Evolutionary conservation across 164 flowering plant species (phyloP), one percentile per base, ranked within the genome.

Genomic region (Cinnamomum chago): DNA sequence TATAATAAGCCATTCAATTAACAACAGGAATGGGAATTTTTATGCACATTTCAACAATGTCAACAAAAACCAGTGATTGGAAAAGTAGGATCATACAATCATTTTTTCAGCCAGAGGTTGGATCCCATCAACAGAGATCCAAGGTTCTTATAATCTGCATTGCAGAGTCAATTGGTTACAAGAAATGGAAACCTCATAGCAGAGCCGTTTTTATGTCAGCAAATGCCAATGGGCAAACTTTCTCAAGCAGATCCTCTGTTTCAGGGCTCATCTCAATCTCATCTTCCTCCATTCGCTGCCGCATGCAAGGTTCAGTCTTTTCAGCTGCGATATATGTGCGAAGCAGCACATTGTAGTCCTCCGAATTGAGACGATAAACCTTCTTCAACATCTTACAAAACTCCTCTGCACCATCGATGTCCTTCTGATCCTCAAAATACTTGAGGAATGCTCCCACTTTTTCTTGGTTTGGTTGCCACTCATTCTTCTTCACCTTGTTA

Each of bases 401-500:
- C 71, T 84, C 81, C 74, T 90, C 92, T 5, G 90, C 94, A 30
- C 88, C 77, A 62, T 80, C 82, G 6, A 83, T 85, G 73, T 90
- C 90, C 65, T 78, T 83, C 68, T 76, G 77, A 72, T 80, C 78
- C 76, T 83, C 79, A 55, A 84, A 88, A 62, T 77, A 78, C 70
- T 79, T 65, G 25, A 89, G 33, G 73, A 92, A 89, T 11, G 79
- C 76, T 51, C 25, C 68, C 35, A 82, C 76, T 5, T 65, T 81
- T 17, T 76, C 83, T 62, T 74, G 51, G 11, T 20, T 52, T 4
- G 88, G 88, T 65, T 47, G 78, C 97, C 94, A 90, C 40, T 81
- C 79, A 2, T 65, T 22, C 3, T 68, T 62, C 64, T 77, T 76
- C 40, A 20, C 85, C 67, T 70, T 81, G 25, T 83, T 78, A 22